Percentiles rank a stretch among this genome's conserved stretches.
These are phyloP conservation scores for Chimonanthus praecox DNA, from an alignment of 164 flowering plant species.

Conservation along the genomic window DNA sequence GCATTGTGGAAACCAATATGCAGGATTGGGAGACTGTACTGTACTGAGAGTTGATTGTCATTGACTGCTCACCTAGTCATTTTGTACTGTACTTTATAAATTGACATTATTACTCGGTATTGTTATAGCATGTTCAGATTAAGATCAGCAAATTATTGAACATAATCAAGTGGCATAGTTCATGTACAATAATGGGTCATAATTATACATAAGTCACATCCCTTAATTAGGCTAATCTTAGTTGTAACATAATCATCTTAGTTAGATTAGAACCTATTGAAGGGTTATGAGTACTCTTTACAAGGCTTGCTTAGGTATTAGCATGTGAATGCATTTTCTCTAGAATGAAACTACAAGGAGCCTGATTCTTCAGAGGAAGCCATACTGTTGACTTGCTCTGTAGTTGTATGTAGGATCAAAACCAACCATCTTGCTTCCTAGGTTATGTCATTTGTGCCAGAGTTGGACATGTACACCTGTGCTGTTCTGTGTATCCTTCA, in stretches of 20 bases:
- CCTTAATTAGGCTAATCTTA: background rate
- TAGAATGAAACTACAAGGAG: background rate
- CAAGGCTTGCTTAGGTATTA: background rate
- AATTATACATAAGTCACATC: too few relatives aligned
- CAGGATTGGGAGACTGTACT: too few relatives aligned
- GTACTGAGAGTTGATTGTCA: too few relatives aligned
- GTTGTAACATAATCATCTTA: background rate
- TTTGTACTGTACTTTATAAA: too few relatives aligned
- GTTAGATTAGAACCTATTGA: background rate
- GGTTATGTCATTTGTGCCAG: constrained; percentile 3
- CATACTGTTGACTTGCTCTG: background rate
- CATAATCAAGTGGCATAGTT: too few relatives aligned
- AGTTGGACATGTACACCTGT: background rate
- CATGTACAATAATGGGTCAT: too few relatives aligned
- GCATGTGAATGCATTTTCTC: background rate
- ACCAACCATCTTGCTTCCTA: constrained; percentile 7
- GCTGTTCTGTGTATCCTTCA: background rate
- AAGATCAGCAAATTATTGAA: too few relatives aligned
- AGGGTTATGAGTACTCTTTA: background rate
- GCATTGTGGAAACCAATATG: too few relatives aligned
- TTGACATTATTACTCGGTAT: too few relatives aligned
- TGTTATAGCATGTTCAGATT: too few relatives aligned
- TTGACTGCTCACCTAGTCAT: too few relatives aligned
- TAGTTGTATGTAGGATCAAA: background rate
- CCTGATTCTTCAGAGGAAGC: background rate